These are phyloP conservation scores for Candida succiphila DNA, from an alignment of 805 yeast genomes.

Conservation along the genomic window DNA sequence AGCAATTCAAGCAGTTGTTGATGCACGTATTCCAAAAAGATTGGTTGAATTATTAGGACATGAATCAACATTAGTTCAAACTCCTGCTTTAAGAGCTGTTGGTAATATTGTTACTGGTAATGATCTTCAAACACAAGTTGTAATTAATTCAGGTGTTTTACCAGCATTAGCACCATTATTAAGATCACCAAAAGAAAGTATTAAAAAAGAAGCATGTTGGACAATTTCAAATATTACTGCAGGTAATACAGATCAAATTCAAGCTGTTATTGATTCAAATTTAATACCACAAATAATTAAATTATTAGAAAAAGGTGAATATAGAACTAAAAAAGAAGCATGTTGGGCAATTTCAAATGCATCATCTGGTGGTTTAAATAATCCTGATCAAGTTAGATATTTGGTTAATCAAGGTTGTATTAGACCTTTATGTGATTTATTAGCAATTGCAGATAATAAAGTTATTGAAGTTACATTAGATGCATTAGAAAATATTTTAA, in stretches of 20 bases:
- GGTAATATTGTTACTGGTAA: slow-evolving; percentile 98
- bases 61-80: slow-evolving; percentile 79
- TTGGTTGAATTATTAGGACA: slow-evolving; percentile 85
- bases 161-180: slow-evolving; percentile 75
- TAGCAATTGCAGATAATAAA: slow-evolving; percentile 80
- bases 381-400: slow-evolving; percentile 90
- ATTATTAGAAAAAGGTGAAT: slow-evolving; percentile 71
- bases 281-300: slow-evolving; percentile 84
- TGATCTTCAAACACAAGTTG: slow-evolving; percentile 90
- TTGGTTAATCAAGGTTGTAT: slow-evolving; percentile 93
- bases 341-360: slow-evolving; percentile 99
- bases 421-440: slow-evolving; percentile 90
- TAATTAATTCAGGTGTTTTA: slow-evolving; percentile 86
- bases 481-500: slow-evolving; percentile 86
- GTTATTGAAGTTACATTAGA: slow-evolving; percentile 93
- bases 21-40: slow-evolving; percentile 90
- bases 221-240: slow-evolving; percentile 97
- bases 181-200: slow-evolving; percentile 78
- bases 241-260: slow-evolving; percentile 91
- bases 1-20: slow-evolving; percentile 94
- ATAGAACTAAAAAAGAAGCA: slow-evolving; percentile 95
- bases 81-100: slow-evolving; percentile 94
- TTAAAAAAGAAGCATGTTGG: slow-evolving; percentile 98
- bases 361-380: slow-evolving; percentile 85
- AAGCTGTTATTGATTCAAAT: slow-evolving; percentile 92